phyloP scores from a whole-genome alignment of 495 filamentous ascomycete species.

The Xylaria palmicola region DNA sequence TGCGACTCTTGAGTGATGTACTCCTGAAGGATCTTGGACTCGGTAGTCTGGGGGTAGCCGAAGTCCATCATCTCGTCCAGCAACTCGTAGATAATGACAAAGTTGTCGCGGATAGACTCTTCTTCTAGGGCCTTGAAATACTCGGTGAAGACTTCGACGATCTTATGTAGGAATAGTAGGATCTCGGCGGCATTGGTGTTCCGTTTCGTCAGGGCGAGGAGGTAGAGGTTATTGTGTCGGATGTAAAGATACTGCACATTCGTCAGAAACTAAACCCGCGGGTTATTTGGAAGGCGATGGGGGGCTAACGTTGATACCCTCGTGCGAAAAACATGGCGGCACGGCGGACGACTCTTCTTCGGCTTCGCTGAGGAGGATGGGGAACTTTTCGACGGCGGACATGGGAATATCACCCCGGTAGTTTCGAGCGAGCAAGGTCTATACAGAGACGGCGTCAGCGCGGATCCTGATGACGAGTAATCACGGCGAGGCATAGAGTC shows the following conservation, averaged over 20 bases:
- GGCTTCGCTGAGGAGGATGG: constrained; percentile 92
- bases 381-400: constrained; percentile 99
- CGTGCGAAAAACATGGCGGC: constrained; percentile 96
- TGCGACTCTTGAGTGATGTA: constrained; percentile 99
- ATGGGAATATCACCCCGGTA: constrained; percentile 99
- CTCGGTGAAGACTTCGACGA: constrained; percentile 98
- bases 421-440: constrained; percentile 98
- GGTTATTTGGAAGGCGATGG: neutral
- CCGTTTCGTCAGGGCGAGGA: constrained; percentile 96
- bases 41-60: constrained; percentile 98
- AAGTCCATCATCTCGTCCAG: constrained; percentile 99
- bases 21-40: constrained; percentile 98
- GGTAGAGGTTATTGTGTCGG: constrained; percentile 98
- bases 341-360: constrained; percentile 99
- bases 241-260: constrained; percentile 90
- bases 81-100: constrained; percentile 98
- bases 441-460: constrained; percentile 17
- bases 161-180: constrained; percentile 94
- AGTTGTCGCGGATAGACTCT: constrained; percentile 99
- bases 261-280: neutral
- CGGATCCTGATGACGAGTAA: neutral
- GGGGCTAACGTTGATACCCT: constrained; percentile 87
- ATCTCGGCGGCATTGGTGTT: constrained; percentile 99
- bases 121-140: constrained; percentile 99
- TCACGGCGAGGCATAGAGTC: neutral